Percentiles rank a stretch among this genome's conserved stretches.
Conservation (phyloP, 2,329 filamentous ascomycete species). For the Curvularia eragrostidis region DNA sequence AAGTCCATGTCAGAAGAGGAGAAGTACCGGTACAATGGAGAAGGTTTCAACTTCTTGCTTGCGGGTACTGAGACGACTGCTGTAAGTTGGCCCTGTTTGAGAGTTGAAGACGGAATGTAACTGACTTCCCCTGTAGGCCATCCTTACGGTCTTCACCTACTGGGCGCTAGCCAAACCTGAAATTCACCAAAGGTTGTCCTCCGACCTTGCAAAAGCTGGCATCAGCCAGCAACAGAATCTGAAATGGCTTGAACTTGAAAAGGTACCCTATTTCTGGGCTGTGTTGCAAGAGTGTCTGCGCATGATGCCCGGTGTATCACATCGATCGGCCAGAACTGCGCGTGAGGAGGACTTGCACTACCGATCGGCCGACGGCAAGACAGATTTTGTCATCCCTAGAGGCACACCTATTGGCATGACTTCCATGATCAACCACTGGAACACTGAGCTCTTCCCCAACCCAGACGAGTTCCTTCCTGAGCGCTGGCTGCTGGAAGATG, state of each 20-base stretch:
- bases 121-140: conserved; percentile 32
- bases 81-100: conserved; percentile 16
- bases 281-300: conserved; percentile 46
- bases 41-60: conserved; percentile 37
- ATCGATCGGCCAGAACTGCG: conserved; percentile 29
- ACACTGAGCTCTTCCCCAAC: conserved; percentile 42
- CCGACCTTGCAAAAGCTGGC: conserved; percentile 26
- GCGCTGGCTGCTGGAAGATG: conserved; percentile 41
- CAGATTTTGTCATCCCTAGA: conserved; percentile 33
- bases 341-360: conserved; percentile 31
- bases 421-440: conserved; percentile 42
- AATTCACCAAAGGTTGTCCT: conserved; percentile 29
- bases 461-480: conserved; percentile 41
- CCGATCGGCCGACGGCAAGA: conserved; percentile 27
- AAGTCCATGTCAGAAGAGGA: conserved; percentile 32
- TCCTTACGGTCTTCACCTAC: conserved; percentile 43
- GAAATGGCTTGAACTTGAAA: conserved; percentile 35
- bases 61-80: conserved; percentile 38
- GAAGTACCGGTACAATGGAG: conserved; percentile 32
- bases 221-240: conserved; percentile 20
- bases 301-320: conserved; percentile 42
- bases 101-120: background rate
- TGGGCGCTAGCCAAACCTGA: conserved; percentile 43
- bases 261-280: conserved; percentile 43
- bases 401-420: conserved; percentile 41